A percentile compares a stretch with the other conserved stretches of the same genome.
Evolutionary conservation across 176 grass and related monocot species (phyloP).

Genomic region (Chloris gayana): DNA sequence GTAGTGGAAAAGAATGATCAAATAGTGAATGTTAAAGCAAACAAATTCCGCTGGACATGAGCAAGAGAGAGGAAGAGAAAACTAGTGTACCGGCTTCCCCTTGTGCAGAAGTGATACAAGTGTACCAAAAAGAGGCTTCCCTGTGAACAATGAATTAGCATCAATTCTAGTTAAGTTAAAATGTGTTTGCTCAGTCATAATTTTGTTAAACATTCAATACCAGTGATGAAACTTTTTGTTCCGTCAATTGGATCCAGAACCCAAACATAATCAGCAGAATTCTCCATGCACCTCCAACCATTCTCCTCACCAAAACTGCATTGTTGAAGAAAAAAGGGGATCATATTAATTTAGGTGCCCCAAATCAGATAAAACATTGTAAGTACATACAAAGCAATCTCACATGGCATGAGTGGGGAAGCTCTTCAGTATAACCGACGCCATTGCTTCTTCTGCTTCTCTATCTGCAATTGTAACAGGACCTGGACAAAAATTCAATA

Average conservation of each 20-base stretch:
- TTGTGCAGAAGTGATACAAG: constrained; percentile 80
- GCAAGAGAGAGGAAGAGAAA: constrained; percentile 27
- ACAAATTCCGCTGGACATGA: constrained; percentile 8
- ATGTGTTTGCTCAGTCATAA: background rate
- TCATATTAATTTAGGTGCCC: background rate
- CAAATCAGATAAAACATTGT: background rate
- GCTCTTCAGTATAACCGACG: constrained; percentile 67
- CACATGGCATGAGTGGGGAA: constrained; percentile 86
- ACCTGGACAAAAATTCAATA: constrained; percentile 36
- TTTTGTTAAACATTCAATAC: constrained; percentile 39
- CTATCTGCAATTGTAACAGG: constrained; percentile 91
- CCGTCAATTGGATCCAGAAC: constrained; percentile 95
- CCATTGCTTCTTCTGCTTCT: constrained; percentile 92
- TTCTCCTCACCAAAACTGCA: constrained; percentile 91
- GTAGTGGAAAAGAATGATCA: background rate
- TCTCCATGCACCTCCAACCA: constrained; percentile 71
- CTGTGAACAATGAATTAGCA: constrained; percentile 51
- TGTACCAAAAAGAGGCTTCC: constrained; percentile 89
- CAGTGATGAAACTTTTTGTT: constrained; percentile 93
- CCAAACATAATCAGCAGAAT: constrained; percentile 86
- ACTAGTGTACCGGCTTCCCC: constrained; percentile 74
- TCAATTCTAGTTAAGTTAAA: constrained; percentile 1
- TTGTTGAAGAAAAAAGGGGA: background rate
- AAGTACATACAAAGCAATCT: constrained; percentile 32
- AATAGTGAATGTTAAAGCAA: constrained; percentile 22